Base-by-base conservation (phyloP, 768 basidiomycete species). In the Tylopilus balloui region DNA sequence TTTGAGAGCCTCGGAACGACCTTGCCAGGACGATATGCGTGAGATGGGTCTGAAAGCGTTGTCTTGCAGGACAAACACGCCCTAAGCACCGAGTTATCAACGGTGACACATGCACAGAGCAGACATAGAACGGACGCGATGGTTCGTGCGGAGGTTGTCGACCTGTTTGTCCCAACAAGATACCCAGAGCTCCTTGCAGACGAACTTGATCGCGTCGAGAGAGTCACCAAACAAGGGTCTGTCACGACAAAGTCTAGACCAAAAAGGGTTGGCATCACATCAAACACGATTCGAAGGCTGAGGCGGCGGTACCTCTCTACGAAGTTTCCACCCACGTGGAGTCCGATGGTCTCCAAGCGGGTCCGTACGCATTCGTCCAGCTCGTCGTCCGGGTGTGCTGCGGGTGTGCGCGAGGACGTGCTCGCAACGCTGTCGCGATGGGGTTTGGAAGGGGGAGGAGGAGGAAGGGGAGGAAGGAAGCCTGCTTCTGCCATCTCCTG, bases 141-240 rank as follows among this genome's bases (percentile, higher is more conserved):
- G 94, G 65, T 97, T 97, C 14, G 93, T 97, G 38, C 93, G 80
- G 50, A 97, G 71, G 66, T 97, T 97, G 31, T 48, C 47, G 1
- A 96, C 90, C 64, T 95, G 94, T 63, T 94, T 94, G 45, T 48
- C 47, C 84, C 90, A 96, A 48, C 86, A 87, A 19, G 85, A 81
- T 0, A 81, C 74, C 90, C 93, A 97, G n/a, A 97, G 71, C 48
- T 97, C 93, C 62, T 97, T 97, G 72, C 93, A 97, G 49, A 97
- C 78, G 61, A 96, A 96, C 67, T 97, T 96, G 71, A 97, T 84
- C 10, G 80, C 84, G 52, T 97, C 94, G 7, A 97, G 75, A 1
- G 91, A 87, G 62, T 94, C 88, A 0, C 80, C 67, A 49, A 95
- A 89, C 45, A 88, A 75, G 27, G 81, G 73, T 56, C 84, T 75